Evolutionary conservation across 148 eudicot genomes (phyloP), one percentile per base, ranked within the genome.

Genomic region (Simmondsia chinensis): DNA sequence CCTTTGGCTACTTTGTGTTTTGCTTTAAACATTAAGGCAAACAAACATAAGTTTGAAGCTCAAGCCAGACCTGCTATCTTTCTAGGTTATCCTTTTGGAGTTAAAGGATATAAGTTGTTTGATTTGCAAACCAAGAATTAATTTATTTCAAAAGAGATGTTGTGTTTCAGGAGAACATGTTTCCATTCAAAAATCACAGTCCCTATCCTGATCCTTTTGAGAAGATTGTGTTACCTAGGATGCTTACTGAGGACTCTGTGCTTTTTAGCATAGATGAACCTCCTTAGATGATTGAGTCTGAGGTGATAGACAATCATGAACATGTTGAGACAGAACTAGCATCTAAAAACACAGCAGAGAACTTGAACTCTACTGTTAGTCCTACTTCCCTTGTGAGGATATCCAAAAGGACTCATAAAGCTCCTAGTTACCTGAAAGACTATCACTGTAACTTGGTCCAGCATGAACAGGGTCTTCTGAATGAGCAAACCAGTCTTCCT

Each of bases 1-100:
- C 30, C 9, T 46, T 46, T 46, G 50, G 35, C 0, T 45, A 20
- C 8, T n/a, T 46, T 46, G 7, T 36, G 37, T 3, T 30, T 47
- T 16, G 37, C 25, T n/a, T n/a, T n/a, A n/a, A n/a, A n/a, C n/a
- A n/a, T n/a, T n/a, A n/a, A n/a, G n/a, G n/a, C n/a, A n/a, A 22
- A 47, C 9, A 7, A 24, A 2, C 11, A 22, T 0, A 16, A 17
- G 13, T 19, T 39, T 20, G 13, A 39, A 8, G 24, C 41, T 4
- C 21, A n/a, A n/a, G n/a, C n/a, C n/a, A n/a, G n/a, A n/a, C n/a
- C n/a, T n/a, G n/a, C n/a, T n/a, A n/a, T n/a, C n/a, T n/a, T n/a
- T n/a, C n/a, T n/a, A n/a, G n/a, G n/a, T n/a, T n/a, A n/a, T n/a
- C n/a, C n/a, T n/a, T n/a, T n/a, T n/a, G n/a, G n/a, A n/a, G n/a